Conservation (phyloP, 495 filamentous ascomycete genomes). For the Bryoglossum gracile region DNA sequence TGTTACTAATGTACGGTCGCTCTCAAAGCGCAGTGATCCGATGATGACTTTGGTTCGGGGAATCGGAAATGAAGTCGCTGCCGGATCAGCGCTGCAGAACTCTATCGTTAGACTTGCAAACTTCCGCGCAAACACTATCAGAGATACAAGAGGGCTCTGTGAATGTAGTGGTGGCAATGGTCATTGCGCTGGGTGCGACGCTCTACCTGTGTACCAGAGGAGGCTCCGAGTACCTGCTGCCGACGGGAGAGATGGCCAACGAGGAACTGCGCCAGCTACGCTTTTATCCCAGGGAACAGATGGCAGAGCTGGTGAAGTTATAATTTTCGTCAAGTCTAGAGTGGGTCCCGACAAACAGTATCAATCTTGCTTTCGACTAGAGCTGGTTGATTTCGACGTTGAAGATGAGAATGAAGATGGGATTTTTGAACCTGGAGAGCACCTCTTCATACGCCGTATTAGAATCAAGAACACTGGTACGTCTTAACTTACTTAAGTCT, state of each 20-base stretch:
- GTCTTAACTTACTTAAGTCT: too few species aligned
- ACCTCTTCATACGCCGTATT: conserved; percentile 34
- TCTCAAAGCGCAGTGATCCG: neutral
- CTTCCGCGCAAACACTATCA: neutral
- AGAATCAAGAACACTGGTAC: conserved; percentile 33
- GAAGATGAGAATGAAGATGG: conserved; percentile 37
- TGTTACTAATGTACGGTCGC: neutral
- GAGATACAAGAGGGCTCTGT: conserved; percentile 4
- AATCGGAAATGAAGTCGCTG: conserved; percentile 1
- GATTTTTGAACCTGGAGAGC: conserved; percentile 41
- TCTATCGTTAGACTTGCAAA: conserved; percentile 4
- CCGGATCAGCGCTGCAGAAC: neutral
- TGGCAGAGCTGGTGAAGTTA: conserved; percentile 2
- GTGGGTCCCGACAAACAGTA: conserved; percentile 1
- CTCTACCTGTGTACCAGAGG: conserved; percentile 1
- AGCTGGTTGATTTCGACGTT: conserved; percentile 30
- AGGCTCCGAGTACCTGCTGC: neutral
- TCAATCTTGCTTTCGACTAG: conserved; percentile 6
- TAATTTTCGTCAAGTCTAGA: conserved; percentile 5
- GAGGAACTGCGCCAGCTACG: neutral
- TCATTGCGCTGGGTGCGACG: conserved; percentile 7
- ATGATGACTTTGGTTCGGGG: neutral
- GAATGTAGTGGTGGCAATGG: conserved; percentile 9
- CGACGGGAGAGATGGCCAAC: conserved; percentile 1
- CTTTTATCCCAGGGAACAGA: conserved; percentile 1